Base-by-base conservation (phyloP, 805 yeast species). In the Starmerella kuoi region DNA sequence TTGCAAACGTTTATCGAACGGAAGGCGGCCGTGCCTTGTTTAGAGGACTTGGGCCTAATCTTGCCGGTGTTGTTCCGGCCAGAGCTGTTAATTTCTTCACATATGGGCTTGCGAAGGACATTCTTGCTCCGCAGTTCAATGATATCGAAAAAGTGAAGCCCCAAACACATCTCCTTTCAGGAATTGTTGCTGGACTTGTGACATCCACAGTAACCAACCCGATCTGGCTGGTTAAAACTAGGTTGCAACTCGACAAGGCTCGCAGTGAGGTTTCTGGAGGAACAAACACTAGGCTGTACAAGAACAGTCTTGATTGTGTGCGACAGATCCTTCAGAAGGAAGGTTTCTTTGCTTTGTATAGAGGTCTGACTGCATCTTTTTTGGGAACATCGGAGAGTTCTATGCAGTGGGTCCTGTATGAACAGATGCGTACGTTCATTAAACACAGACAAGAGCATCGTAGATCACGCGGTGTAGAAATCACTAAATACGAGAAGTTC, bases 191-290 rank as follows among this genome's bases (percentile, higher is more conserved):
- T 0, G 98, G 99, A 4, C 68, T 88, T 57, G 88, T 79, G 15
- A 91, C 98, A 0, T 79, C 95, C 4, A 88, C 98, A 0, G 94
- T 86, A 12, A 91, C 99, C 0, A 91, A 91, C 59, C 99, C 99
- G 11, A 91, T 91, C 44, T 91, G 99, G 99, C 67, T 91, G 46
- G 78, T 91, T 46, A 91, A 91, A 63, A 91, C 99, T 1, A 70
- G 99, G 55, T 71, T 91, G 40, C 99, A 91, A 59, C 68, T 91
- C 40, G 98, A 91, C 61, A 81, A 79, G 58, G 50, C 61, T 18
- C 44, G 61, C 65, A n/a, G 38, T 40, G 48, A 36, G 34, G 37
- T 27, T 15, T 7, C 18, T 9, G 40, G 35, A 19, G 46, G 24
- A 17, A 35, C 31, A 12, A 19, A 40, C 17, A 54, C 63, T 9